These are phyloP conservation scores for Claviceps maximensis DNA, from an alignment of 2,329 filamentous ascomycete species.

Conservation along the genomic window DNA sequence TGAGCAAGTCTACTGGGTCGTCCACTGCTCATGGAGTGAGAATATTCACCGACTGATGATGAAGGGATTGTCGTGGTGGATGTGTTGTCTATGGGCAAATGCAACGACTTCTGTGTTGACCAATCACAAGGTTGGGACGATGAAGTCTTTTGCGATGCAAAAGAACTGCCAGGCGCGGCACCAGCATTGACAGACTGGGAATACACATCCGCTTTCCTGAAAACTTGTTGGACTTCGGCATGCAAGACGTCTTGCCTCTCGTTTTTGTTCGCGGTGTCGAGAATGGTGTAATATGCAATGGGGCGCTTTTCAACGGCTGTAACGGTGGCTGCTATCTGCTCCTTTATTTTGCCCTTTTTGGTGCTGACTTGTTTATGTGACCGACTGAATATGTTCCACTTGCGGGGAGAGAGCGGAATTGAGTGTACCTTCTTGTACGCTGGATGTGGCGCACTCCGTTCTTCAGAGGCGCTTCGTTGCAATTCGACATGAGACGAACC, in stretches of 20 bases:
- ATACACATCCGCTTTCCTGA: slow-evolving; percentile 35
- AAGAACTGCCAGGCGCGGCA: neutral
- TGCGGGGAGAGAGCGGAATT: slow-evolving; percentile 40
- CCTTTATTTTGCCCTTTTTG: slow-evolving; percentile 25
- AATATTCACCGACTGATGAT: neutral
- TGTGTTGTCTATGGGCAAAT: neutral
- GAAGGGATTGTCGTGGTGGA: slow-evolving; percentile 1
- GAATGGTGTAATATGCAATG: slow-evolving; percentile 47
- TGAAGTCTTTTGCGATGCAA: neutral
- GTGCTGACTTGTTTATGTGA: slow-evolving; percentile 30
- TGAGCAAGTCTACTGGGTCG: slow-evolving; percentile 54
- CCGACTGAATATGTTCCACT: slow-evolving; percentile 51
- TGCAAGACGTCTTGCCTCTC: slow-evolving; percentile 34
- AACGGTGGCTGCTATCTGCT: slow-evolving; percentile 33
- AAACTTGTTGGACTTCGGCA: slow-evolving; percentile 28
- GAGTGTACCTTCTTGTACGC: slow-evolving; percentile 43
- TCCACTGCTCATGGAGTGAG: slow-evolving; percentile 5
- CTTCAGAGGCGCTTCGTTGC: slow-evolving; percentile 22
- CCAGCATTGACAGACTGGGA: slow-evolving; percentile 10
- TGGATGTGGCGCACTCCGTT: slow-evolving; percentile 15
- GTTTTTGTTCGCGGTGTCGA: slow-evolving; percentile 45
- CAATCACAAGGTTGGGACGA: neutral
- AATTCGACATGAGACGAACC: slow-evolving; percentile 38
- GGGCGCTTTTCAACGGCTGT: slow-evolving; percentile 36
- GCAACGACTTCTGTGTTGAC: neutral